Evolutionary conservation across 768 basidiomycete genomes (phyloP), one percentile per base, ranked within the genome.

Genomic region (Sporobolomyces roseus): DNA sequence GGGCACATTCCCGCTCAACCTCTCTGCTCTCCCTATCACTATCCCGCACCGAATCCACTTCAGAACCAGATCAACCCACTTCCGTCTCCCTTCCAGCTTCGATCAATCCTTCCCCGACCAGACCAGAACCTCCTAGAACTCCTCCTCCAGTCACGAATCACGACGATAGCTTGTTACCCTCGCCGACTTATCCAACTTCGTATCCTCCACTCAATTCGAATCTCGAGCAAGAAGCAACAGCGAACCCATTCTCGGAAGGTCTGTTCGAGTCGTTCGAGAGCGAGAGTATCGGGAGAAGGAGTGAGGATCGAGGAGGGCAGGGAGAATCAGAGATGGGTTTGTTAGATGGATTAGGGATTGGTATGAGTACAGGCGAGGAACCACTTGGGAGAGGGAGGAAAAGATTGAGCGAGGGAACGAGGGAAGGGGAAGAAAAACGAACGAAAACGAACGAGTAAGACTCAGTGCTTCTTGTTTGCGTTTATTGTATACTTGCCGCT

Each of bases 121-220:
- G 30, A 2, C 4, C 49, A 23, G 14, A n/a, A 36, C 4, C 8
- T 2, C 25, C 36, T n/a, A 13, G n/a, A 16, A 41, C 35, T n/a
- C 36, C 56, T 9, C 56, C 56, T 13, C 36, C 13, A 55, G 38
- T 35, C 17, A 35, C 56, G 12, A 41, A 43, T 19, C 9, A 13
- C n/a, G 33, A n/a, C n/a, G n/a, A n/a, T n/a, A n/a, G n/a, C n/a
- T n/a, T 58, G 5, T 41, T 27, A 17, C 56, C 43, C 21, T 58
- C 56, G 14, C 56, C 56, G 10, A 58, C 56, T 9, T 58, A 58
- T 21, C 56, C 56, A 13, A 56, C 54, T 43, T 58, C 56, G 17
- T 27, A 58, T 41, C 56, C 56, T 14, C 27, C 56, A 12, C 29
- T 58, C 23, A 45, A 27, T 16, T 12, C 29, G 14, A 19, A 45